Conservation (phyloP, 257 asterid genomes). For the Buddleja alternifolia region DNA sequence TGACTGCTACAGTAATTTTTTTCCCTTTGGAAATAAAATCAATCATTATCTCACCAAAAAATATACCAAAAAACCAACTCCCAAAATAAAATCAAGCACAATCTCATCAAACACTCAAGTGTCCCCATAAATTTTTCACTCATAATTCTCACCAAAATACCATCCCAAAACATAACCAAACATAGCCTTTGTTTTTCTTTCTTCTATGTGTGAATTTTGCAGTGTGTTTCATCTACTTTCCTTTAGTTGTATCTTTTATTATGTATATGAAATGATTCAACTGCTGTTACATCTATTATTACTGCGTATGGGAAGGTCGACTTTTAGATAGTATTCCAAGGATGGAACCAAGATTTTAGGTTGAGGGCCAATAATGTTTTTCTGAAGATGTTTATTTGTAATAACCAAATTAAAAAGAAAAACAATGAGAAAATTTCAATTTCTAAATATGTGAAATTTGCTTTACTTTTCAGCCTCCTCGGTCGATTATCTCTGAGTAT, state of each 20-base stretch:
- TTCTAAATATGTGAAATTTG: background rate
- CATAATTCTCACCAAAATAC: too few species aligned
- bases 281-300: background rate
- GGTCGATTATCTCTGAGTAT: constrained; percentile 5
- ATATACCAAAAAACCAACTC: too few species aligned
- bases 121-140: too few species aligned
- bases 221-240: too few species aligned
- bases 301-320: background rate
- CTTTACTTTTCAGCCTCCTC: background rate
- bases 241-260: background rate
- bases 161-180: too few species aligned
- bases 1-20: too few species aligned
- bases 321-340: background rate
- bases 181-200: background rate
- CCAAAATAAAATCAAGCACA: too few species aligned
- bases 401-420: background rate
- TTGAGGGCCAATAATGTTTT: constrained; percentile 1
- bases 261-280: constrained; percentile 14
- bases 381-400: background rate
- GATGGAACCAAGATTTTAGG: background rate
- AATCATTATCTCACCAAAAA: too few species aligned
- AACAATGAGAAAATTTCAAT: background rate
- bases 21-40: too few species aligned
- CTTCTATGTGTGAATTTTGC: too few species aligned
- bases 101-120: too few species aligned